Base-by-base conservation (phyloP, 257 asterid genomes). In the Petrea volubilis region DNA sequence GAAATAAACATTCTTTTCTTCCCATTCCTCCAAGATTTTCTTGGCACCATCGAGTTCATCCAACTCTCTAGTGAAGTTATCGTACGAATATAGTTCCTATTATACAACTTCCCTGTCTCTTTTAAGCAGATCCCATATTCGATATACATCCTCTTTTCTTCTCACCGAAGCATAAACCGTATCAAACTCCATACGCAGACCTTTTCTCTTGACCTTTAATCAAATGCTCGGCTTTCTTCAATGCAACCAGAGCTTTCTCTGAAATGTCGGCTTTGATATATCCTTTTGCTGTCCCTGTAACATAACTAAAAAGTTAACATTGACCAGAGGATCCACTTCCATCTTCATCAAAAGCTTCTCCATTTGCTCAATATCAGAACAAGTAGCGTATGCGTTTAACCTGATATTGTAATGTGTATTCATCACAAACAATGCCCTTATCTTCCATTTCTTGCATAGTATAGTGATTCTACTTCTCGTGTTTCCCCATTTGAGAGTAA, bases 391-490 rank as follows among this genome's bases (percentile, higher is more conserved):
- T 2, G 82, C 79, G 36, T 72, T 83, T 33, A 83, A 47, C 50
- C 51, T 65, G 61, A 81, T 77, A 43, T 47, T 77, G 81, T 80
- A n/a, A 70, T 5, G 85, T 57, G 50, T 62, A 64, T 23, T 1
- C 31, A 46, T 73, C 74, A 58, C 56, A 68, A 43, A 2, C 0
- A 50, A 82, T 65, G 51, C 80, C 85, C 72, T 77, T 79, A 17
- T 59, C 38, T 63, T 87, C 85, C 85, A 87, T 77, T 66, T 84
- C 93, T 43, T 47, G 81, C n/a, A n/a, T n/a, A 66, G 69, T 12
- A 41, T 79, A 38, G 3, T 68, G 64, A 21, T 69, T 57, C 27
- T 84, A 29, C 76, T 82, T 80, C 8, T 76, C 79, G 6, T 58
- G 61, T 33, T 74, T 34, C 28, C 80, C 77, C 67, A 59, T 58